These are phyloP conservation scores for Monosporascus sp. DNA, from an alignment of 2,329 filamentous ascomycete genomes.

Conservation along the genomic window DNA sequence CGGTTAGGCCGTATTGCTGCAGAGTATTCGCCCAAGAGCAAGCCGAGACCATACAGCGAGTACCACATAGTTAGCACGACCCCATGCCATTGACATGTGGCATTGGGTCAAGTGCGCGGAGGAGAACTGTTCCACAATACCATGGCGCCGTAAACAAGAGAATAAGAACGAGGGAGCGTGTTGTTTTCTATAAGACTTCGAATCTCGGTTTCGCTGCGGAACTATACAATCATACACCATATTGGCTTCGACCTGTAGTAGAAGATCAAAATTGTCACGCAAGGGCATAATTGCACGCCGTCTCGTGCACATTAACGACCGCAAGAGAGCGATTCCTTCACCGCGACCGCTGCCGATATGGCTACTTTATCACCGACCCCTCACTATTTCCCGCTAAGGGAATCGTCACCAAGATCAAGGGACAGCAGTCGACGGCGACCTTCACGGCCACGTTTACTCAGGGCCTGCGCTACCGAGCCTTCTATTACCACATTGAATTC, in stretches of 20 bases:
- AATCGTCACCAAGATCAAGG: slow-evolving; percentile 35
- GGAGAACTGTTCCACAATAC: not conserved
- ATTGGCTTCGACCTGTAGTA: too few relatives aligned
- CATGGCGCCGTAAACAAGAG: not conserved
- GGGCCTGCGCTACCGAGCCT: slow-evolving; percentile 51
- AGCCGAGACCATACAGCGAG: slow-evolving; percentile 12
- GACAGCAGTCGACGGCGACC: slow-evolving; percentile 32
- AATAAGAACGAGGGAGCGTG: not conserved
- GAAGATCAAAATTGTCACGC: too few relatives aligned
- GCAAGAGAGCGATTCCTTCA: not conserved
- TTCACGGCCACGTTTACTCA: slow-evolving; percentile 41
- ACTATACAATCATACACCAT: too few relatives aligned
- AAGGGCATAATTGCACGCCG: too few relatives aligned
- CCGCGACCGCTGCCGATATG: slow-evolving; percentile 22
- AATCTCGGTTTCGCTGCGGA: too few relatives aligned
- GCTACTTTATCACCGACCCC: slow-evolving; percentile 30
- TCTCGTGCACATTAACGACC: not conserved
- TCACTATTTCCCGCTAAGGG: slow-evolving; percentile 29
- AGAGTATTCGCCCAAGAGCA: not conserved
- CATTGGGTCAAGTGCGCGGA: not conserved
- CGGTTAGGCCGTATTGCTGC: not conserved
- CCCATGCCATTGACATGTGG: slow-evolving; percentile 13
- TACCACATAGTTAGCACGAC: slow-evolving; percentile 13
- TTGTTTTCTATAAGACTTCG: not conserved
- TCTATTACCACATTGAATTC: slow-evolving; percentile 52